Evolutionary conservation across 2,329 filamentous ascomycete genomes (phyloP).

Genomic region (Xylariaceae sp.): DNA sequence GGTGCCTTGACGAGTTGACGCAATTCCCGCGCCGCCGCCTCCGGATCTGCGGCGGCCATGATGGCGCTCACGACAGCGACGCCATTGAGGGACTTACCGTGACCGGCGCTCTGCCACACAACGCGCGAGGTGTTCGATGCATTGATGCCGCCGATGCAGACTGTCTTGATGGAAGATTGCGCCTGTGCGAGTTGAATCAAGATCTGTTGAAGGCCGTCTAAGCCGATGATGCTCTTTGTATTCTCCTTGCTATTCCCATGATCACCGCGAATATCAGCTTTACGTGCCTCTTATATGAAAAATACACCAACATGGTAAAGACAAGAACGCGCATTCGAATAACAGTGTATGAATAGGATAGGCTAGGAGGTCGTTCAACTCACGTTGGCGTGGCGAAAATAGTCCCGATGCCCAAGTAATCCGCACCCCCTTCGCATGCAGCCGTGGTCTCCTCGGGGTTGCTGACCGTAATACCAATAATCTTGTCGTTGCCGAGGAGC

Average conservation of each 20-base stretch:
- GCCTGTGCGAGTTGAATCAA: slow-evolving; percentile 63
- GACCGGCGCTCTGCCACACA: slow-evolving; percentile 68
- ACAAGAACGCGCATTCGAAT: too few relatives aligned
- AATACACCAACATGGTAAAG: too few relatives aligned
- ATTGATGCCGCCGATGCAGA: slow-evolving; percentile 91
- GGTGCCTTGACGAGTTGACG: slow-evolving; percentile 58
- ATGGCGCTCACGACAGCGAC: slow-evolving; percentile 91
- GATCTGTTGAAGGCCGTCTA: slow-evolving; percentile 72
- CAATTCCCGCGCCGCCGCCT: slow-evolving; percentile 66
- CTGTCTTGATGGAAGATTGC: slow-evolving; percentile 61
- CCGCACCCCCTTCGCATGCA: slow-evolving; percentile 78
- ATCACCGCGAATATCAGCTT: slow-evolving; percentile 8
- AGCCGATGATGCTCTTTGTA: slow-evolving; percentile 81
- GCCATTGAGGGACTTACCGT: slow-evolving; percentile 73
- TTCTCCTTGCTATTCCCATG: slow-evolving; percentile 72
- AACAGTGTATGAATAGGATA: too few relatives aligned
- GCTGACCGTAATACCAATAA: slow-evolving; percentile 89
- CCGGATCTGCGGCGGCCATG: slow-evolving; percentile 73
- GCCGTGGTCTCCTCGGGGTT: slow-evolving; percentile 73
- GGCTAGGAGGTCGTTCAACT: slow-evolving; percentile 36
- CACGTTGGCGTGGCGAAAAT: slow-evolving; percentile 85
- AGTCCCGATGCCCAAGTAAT: slow-evolving; percentile 91
- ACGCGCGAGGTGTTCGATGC: slow-evolving; percentile 76
- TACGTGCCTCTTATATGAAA: too few relatives aligned
- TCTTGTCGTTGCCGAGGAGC: slow-evolving; percentile 76